Base-by-base conservation (phyloP, 306 rosid species). In the Cucurbita moschata region DNA sequence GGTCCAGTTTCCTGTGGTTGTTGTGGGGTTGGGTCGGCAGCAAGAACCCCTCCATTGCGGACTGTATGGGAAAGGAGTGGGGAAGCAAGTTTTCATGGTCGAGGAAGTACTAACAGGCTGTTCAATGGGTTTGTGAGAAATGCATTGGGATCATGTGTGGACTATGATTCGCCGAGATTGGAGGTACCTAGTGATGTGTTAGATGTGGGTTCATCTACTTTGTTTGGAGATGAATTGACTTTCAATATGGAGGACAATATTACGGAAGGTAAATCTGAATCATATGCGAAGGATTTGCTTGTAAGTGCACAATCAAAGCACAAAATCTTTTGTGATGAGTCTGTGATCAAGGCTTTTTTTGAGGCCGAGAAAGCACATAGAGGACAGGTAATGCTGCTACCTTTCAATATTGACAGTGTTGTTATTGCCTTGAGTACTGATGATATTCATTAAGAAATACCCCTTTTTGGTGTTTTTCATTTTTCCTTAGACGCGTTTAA, bases 301-400 rank as follows among this genome's bases (percentile, higher is more conserved):
- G 46, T 65, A 14, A 75, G 67, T 72, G 95, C 95, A 9, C 95
- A 86, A 74, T 63, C 81, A 59, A 85, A 87, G 76, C 95, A 88
- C 76, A 88, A 85, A 79, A 86, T 88, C 77, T 88, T 88, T 66
- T 73, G 76, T 46, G 95, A 88, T 30, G 85, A 88, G 75, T 79
- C 83, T 58, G 95, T 88, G 19, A 76, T 88, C 19, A 83, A 86
- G 77, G 95, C 95, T 54, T 88, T 88, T 76, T 81, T 73, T 77
- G 91, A 88, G 82, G 95, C 95, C 5, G 91, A 88, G 87, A 87
- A 81, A 79, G 95, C 91, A 4, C 95, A 88, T 64, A 85, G 91
- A 77, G 95, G 91, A 67, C 91, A 88, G 95, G 95, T 88, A 75
- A 66, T 59, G 16, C 12, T 13, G 35, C 39, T 13, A 18, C 39